Conservation (phyloP, 495 filamentous ascomycete species). For the Penicillium lividum region DNA sequence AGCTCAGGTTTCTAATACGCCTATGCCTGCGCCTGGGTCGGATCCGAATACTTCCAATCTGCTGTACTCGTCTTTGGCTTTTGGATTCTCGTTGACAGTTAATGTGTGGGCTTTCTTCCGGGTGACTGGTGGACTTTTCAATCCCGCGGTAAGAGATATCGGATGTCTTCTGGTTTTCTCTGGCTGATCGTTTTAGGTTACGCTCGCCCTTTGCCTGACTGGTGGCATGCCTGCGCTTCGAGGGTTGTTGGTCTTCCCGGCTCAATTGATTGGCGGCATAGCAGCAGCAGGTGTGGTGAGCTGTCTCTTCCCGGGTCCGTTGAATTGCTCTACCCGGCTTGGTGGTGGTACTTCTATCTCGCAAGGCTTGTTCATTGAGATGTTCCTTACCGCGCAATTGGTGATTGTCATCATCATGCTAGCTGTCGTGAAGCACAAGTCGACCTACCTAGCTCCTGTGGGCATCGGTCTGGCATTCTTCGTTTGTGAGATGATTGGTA, state of each 20-base stretch:
- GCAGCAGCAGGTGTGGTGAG: slow-evolving; percentile 61
- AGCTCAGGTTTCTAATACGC: slow-evolving; percentile 69
- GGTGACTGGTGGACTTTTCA: slow-evolving; percentile 78
- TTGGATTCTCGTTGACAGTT: slow-evolving; percentile 74
- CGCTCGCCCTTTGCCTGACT: slow-evolving; percentile 56
- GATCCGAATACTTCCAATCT: slow-evolving; percentile 49
- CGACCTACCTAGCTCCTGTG: slow-evolving; percentile 75
- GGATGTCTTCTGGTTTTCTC: background rate
- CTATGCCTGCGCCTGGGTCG: slow-evolving; percentile 34
- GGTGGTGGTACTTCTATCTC: slow-evolving; percentile 55
- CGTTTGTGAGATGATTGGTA: slow-evolving; percentile 66
- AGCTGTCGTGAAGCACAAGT: slow-evolving; percentile 80
- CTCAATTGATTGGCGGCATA: slow-evolving; percentile 61
- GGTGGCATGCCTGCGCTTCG: slow-evolving; percentile 56
- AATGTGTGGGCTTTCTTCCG: slow-evolving; percentile 89
- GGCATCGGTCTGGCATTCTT: slow-evolving; percentile 76
- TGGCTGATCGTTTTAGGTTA: slow-evolving; percentile 44
- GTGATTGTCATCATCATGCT: slow-evolving; percentile 82
- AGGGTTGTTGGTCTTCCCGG: slow-evolving; percentile 49
- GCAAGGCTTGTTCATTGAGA: slow-evolving; percentile 77
- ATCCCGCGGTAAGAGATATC: slow-evolving; percentile 62
- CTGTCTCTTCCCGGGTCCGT: slow-evolving; percentile 60
- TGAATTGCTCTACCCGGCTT: slow-evolving; percentile 62
- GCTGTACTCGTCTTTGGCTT: slow-evolving; percentile 69
- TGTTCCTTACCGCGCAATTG: slow-evolving; percentile 76